Conservation (phyloP, 2,329 filamentous ascomycete species). For the Ophiosphaerella korrae region DNA sequence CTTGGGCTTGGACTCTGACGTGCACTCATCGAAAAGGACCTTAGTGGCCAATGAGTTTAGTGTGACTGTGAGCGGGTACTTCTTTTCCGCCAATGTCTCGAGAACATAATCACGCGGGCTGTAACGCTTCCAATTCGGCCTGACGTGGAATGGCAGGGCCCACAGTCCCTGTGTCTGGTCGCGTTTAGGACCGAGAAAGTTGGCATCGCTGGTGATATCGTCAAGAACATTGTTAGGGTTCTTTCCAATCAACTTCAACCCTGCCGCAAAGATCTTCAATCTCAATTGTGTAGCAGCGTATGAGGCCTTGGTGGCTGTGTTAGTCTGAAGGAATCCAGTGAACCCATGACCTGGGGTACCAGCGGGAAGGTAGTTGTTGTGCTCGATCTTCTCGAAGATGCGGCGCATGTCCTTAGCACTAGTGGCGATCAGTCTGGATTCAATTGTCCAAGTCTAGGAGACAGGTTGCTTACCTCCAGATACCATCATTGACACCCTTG, state of each 20-base stretch:
- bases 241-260: constrained; percentile 17
- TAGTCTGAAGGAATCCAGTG: constrained; percentile 25
- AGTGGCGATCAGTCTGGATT: neutral
- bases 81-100: constrained; percentile 10
- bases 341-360: constrained; percentile 25
- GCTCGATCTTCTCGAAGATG: constrained; percentile 23
- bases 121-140: constrained; percentile 20
- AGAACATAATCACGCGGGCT: constrained; percentile 21
- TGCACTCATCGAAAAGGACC: constrained; percentile 42
- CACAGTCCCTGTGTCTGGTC: constrained; percentile 42
- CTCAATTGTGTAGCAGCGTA: constrained; percentile 7
- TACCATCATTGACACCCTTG: constrained; percentile 16
- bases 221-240: constrained; percentile 19
- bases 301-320: constrained; percentile 13
- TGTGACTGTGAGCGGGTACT: constrained; percentile 27
- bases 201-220: constrained; percentile 19
- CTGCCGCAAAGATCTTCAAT: constrained; percentile 16
- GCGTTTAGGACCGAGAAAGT: constrained; percentile 17
- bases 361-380: constrained; percentile 21
- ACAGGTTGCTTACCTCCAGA: constrained; percentile 15
- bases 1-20: constrained; percentile 28
- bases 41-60: constrained; percentile 49
- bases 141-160: constrained; percentile 42
- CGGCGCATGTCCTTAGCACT: constrained; percentile 21
- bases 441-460: neutral